Evolutionary conservation across 2,329 filamentous ascomycete genomes (phyloP).

Genomic region (Hypoxylon rubiginosum): DNA sequence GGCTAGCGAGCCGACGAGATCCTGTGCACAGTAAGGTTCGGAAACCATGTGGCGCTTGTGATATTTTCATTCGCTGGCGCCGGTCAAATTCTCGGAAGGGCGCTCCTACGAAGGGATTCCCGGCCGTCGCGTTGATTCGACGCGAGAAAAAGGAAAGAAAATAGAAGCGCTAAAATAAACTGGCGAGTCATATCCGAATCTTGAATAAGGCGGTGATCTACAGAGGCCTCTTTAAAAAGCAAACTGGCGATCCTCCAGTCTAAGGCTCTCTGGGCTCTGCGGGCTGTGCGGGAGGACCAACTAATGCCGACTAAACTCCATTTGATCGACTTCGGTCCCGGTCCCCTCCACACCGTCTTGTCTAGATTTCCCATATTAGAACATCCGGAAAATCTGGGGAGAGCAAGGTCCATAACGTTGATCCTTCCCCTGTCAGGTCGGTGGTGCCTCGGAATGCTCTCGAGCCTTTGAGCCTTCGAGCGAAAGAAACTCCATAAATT

Average conservation of each 20-base stretch:
- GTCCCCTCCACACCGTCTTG: constrained; percentile 21
- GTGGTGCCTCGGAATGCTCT: constrained; percentile 21
- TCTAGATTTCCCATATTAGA: constrained; percentile 18
- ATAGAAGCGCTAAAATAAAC: constrained; percentile 11
- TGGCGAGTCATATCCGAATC: constrained; percentile 36
- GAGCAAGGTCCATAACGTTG: constrained; percentile 22
- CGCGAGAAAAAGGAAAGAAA: constrained; percentile 26
- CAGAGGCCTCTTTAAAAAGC: constrained; percentile 2
- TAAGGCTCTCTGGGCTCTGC: constrained; percentile 21
- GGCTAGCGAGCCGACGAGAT: constrained; percentile 24
- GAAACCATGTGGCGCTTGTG: constrained; percentile 10
- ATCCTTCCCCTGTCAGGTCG: constrained; percentile 21
- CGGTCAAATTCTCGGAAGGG: constrained; percentile 33
- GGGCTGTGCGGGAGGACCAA: constrained; percentile 15
- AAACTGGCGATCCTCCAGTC: not conserved
- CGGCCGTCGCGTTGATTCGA: constrained; percentile 34
- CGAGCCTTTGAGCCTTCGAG: constrained; percentile 21
- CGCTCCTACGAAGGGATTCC: constrained; percentile 22
- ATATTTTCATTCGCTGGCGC: constrained; percentile 25
- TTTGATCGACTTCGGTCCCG: constrained; percentile 25
- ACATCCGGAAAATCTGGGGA: constrained; percentile 37
- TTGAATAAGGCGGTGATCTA: constrained; percentile 36
- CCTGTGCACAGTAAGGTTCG: constrained; percentile 18
- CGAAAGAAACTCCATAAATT: constrained; percentile 26
- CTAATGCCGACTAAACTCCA: constrained; percentile 26